Evolutionary conservation across 805 yeast genomes (phyloP).

Genomic region (Suhomyces sp.): DNA sequence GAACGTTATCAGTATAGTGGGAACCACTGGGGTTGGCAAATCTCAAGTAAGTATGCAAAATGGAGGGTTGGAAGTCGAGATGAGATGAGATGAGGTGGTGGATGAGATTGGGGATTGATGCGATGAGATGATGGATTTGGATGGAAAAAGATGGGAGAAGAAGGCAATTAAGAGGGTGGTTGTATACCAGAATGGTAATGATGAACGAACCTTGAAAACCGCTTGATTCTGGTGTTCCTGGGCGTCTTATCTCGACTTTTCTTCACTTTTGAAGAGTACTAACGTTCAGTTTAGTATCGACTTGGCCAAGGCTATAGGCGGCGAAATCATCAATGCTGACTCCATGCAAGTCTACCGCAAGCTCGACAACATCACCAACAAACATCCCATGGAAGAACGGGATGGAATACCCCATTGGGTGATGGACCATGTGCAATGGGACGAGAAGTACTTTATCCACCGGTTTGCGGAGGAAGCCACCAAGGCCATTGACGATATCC

Average conservation of each 20-base stretch:
- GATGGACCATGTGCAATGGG: conserved; percentile 80
- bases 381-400: conserved; percentile 82
- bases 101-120: too few species aligned
- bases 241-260: too few species aligned
- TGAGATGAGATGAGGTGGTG: background rate
- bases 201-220: too few species aligned
- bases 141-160: too few species aligned
- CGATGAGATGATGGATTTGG: too few species aligned
- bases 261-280: background rate
- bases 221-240: too few species aligned
- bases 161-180: too few species aligned
- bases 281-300: conserved; percentile 62
- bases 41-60: conserved; percentile 54
- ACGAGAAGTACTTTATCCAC: conserved; percentile 77
- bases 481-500: conserved; percentile 61
- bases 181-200: too few species aligned
- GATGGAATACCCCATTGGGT: conserved; percentile 80
- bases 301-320: conserved; percentile 70
- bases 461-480: conserved; percentile 74
- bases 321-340: conserved; percentile 93
- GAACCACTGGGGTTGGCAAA: conserved; percentile 97
- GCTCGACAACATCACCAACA: conserved; percentile 78
- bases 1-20: conserved; percentile 65
- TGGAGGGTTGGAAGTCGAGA: background rate
- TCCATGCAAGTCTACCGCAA: conserved; percentile 92